Evolutionary conservation across 345 rosid genomes (phyloP), one percentile per base, ranked within the genome.

Genomic region (Eucalyptus cloeziana): DNA sequence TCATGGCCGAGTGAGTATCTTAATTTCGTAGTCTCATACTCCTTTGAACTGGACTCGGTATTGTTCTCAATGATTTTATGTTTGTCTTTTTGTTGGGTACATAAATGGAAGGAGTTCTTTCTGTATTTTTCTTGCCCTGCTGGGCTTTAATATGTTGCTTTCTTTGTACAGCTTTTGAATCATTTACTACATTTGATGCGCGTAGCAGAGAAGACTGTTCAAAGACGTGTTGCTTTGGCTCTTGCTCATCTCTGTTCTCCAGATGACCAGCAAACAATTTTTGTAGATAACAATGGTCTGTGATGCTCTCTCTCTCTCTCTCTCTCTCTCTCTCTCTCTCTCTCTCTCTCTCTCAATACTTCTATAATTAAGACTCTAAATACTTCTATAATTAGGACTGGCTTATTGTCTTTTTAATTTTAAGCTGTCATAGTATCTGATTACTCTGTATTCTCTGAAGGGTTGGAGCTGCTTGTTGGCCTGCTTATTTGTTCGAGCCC

Each of bases 221-320:
- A 96, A 93, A 94, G 96, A 90, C 95, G 96, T 88, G 96, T 96
- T 90, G 96, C 99, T 88, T 94, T 95, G 91, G 97, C 99, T 92
- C 96, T 98, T 91, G 99, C 99, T 80, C 98, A 97, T 94, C 99
- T 97, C 85, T 96, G 99, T 95, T 93, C 95, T 43, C 95, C 98
- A 6, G 97, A 96, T 51, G 99, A 98, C 93, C 98, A 93, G 89
- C 93, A 95, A 91, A 93, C 94, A 62, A 95, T 96, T 92, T 98
- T 98, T 92, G 94, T 96, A 47, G 97, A 97, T 40, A 94, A 95
- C 89, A 93, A 93, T 91, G 99, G 99, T 91, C 94, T 85, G 97
- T 76, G 47, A 76, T 52, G 56, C 21, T 15, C n/a, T n/a, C n/a
- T n/a, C n/a, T n/a, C n/a, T n/a, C n/a, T n/a, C n/a, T n/a, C n/a